A percentile compares a stretch with the other conserved stretches of the same genome.
These are phyloP conservation scores for Lepraria neglecta DNA, from an alignment of 495 filamentous ascomycete species.

Conservation along the genomic window DNA sequence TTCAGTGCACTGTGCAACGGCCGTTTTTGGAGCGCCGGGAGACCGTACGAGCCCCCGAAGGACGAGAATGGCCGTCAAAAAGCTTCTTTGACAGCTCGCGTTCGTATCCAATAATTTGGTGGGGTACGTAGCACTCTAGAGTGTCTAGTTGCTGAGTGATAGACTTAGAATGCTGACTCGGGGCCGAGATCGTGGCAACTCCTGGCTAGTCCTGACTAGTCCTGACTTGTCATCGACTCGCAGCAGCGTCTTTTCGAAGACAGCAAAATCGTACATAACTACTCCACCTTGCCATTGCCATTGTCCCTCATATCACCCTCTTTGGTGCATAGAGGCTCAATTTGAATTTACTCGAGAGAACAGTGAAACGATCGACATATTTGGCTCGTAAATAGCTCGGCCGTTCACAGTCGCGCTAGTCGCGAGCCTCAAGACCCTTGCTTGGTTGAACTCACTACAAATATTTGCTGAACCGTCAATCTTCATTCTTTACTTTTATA, in stretches of 20 bases:
- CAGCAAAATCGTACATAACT: too few species aligned
- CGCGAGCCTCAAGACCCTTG: neutral
- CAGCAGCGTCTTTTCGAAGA: neutral
- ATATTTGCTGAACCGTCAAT: neutral
- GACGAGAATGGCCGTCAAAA: neutral
- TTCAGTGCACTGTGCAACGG: neutral
- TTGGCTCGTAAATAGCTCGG: neutral
- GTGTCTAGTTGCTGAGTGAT: neutral
- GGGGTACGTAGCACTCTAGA: neutral
- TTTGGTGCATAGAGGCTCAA: neutral
- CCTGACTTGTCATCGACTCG: slow-evolving; percentile 1
- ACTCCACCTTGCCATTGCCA: too few species aligned
- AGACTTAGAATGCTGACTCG: slow-evolving; percentile 12
- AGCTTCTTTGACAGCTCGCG: slow-evolving; percentile 7
- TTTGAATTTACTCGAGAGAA: neutral
- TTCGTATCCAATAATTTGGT: neutral
- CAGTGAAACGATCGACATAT: neutral
- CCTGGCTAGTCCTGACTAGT: slow-evolving; percentile 2
- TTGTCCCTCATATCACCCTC: neutral
- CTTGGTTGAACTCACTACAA: neutral
- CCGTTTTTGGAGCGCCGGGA: too few species aligned
- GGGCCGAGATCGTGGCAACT: neutral
- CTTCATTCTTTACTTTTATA: neutral
- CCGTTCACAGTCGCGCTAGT: slow-evolving; percentile 1
- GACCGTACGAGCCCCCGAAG: neutral